These are phyloP conservation scores for Xylaria sp. DNA, from an alignment of 2,329 filamentous ascomycete species.

Conservation along the genomic window DNA sequence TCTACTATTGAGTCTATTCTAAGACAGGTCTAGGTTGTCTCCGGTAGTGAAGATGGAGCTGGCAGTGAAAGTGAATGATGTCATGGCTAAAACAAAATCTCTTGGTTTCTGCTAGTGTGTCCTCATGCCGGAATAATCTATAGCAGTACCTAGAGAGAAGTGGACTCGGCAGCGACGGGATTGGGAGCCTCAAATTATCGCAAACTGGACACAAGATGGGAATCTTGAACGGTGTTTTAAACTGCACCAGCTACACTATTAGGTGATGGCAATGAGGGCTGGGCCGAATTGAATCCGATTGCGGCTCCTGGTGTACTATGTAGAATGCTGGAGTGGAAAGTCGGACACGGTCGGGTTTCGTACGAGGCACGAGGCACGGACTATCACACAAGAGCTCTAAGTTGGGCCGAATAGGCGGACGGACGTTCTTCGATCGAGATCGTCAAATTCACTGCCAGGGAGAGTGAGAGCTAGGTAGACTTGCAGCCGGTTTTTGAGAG, in stretches of 20 bases:
- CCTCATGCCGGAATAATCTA: too few relatives aligned
- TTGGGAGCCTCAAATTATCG: slow-evolving; percentile 4
- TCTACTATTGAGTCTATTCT: too few relatives aligned
- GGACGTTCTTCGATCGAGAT: too few relatives aligned
- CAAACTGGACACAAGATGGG: not conserved
- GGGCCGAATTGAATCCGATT: not conserved
- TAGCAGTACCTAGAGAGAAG: too few relatives aligned
- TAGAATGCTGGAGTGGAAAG: not conserved
- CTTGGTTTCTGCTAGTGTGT: too few relatives aligned
- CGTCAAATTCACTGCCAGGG: not conserved
- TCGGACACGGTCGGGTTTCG: not conserved
- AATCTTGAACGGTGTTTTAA: not conserved
- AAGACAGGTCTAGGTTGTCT: slow-evolving; percentile 18
- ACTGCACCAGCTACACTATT: too few relatives aligned
- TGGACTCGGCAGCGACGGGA: slow-evolving; percentile 17
- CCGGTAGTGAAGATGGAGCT: slow-evolving; percentile 24
- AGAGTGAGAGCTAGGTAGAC: not conserved
- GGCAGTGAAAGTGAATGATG: slow-evolving; percentile 19
- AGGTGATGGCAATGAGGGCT: not conserved
- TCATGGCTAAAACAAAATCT: slow-evolving; percentile 13
- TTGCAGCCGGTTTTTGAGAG: not conserved
- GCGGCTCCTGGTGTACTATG: too few relatives aligned
- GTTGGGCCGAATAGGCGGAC: not conserved
- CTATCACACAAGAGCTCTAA: not conserved
- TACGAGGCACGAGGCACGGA: too few relatives aligned